Percentiles rank a stretch among this genome's conserved stretches.
These are phyloP conservation scores for Gnetum montanum DNA, from an alignment of 75 land plant genomes.

Conservation along the genomic window DNA sequence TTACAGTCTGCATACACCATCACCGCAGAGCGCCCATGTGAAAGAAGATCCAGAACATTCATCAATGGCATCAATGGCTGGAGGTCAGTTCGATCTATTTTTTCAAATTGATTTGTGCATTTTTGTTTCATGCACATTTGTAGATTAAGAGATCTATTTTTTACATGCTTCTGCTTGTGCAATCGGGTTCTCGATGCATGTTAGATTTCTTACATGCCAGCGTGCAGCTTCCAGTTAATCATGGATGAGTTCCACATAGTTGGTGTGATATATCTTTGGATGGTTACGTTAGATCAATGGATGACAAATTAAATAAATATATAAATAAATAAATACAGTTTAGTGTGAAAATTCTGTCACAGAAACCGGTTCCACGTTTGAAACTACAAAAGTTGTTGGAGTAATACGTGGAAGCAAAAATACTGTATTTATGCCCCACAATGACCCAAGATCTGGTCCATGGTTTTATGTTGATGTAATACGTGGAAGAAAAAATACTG, in stretches of 20 bases:
- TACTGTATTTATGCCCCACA: constrained; percentile 81
- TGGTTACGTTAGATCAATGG: constrained; percentile 8
- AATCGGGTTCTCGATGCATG: too few relatives aligned
- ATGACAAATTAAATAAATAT: constrained; percentile 1
- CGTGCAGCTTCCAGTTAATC: constrained; percentile 81
- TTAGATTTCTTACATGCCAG: too few relatives aligned
- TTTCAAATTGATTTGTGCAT: too few relatives aligned
- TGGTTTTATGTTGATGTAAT: constrained; percentile 94
- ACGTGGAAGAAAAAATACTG: constrained; percentile 79
- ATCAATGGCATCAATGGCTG: too few relatives aligned
- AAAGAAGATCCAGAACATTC: too few relatives aligned
- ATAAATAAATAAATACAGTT: constrained; percentile 9
- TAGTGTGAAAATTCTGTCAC: constrained; percentile 11
- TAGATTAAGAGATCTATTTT: too few relatives aligned
- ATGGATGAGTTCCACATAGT: constrained; percentile 95
- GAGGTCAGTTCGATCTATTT: too few relatives aligned
- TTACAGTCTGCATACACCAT: too few relatives aligned
- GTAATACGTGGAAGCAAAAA: constrained; percentile 86
- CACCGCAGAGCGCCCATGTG: too few relatives aligned
- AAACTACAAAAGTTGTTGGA: constrained; percentile 50
- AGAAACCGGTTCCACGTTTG: neutral
- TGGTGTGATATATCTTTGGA: constrained; percentile 48
- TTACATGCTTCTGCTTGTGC: too few relatives aligned
- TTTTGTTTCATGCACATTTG: too few relatives aligned
- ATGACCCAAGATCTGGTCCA: constrained; percentile 66